Base-by-base conservation (phyloP, 2,329 filamentous ascomycete species). In the Clarireedia monteithiana region DNA sequence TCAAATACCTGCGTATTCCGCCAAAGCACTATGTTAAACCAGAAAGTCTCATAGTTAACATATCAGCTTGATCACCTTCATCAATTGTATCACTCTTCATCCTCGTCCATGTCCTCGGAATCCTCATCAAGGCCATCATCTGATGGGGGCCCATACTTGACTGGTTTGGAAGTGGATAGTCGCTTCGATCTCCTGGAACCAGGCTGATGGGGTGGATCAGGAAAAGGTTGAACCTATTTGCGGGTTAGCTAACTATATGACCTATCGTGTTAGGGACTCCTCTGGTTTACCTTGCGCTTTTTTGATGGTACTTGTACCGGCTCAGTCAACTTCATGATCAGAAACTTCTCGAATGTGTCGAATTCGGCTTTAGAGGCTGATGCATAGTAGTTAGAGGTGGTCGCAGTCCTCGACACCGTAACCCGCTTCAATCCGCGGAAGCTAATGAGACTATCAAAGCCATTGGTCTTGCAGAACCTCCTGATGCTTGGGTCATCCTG, bases 371-470 rank as follows among this genome's bases (percentile, higher is more conserved):
- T 36, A 9, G 52, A 30, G n/a, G 48, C 17, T 12, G 30, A 39
- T 4, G 2, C 12, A 14, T 20, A 20, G 6, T 20, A 14, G 5
- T 10, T 20, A 30, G 34, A 20, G 5, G 6, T 6, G 14, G 7
- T 1, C 12, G 36, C n/a, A 48, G 26, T 9, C 30, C 10, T 48
- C 14, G 27, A 34, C n/a, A 64, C 53, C 3, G 48, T 61, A 17
- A 65, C 60, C 20, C 56, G 57, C 15, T 60, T 48, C 2, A 65
- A 24, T 30, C 58, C 59, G n/a, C 54, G 54, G 23, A 65, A 20
- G 6, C 12, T 17, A 26, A 50, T 7, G 5, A 65, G 48, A 6
- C 10, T 52, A 24, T 65, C 62, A 24, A 63, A 64, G 5, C 55
- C 58, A 42, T 45, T 47, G 30, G 55, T 44, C n/a, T 27, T 57